Evolutionary conservation across 768 basidiomycete genomes (phyloP), one percentile per base, ranked within the genome.

Genomic region (Panellus pusillus): DNA sequence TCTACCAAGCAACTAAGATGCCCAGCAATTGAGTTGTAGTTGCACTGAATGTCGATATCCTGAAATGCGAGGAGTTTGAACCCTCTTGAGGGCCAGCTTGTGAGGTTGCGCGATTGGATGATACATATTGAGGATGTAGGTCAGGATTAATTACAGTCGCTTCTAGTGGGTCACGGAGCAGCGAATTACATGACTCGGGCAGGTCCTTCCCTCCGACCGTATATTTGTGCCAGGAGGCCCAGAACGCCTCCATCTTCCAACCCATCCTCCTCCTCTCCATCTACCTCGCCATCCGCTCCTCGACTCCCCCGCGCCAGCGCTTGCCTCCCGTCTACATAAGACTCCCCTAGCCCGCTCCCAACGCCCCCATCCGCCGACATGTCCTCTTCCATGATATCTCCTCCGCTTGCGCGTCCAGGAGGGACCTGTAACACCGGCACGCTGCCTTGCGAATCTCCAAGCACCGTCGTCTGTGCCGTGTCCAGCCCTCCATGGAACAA

Each of bases 181-280:
- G 32, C 32, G 32, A 35, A 35, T 52, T 37, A 47, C 43, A 83
- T 76, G 17, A 78, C 74, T 41, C 78, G 73, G 6, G 74, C 70
- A 50, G 77, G 76, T 52, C 76, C 78, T 43, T 83, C 81, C 56
- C 73, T 76, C 61, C 79, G 75, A 42, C 80, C 83, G 69, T 95
- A 93, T 46, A 97, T 94, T 74, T 95, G 87, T 39, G 91, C 87
- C 62, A 97, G 66, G 58, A 97, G 65, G 18, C 90, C 91, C 57
- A 96, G 71, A 58, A 97, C 86, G 15, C 94, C 93, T 0, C 82
- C 90, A 69, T 94, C 91, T 63, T 83, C 83, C 57, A 89, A 63
- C 17, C 70, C 75, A 20, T 87, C 86, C 5, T 86, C 84, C 41
- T 86, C 78, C 14, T 83, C 72, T 9, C 79, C 80, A 18, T 70